These are phyloP conservation scores for Oryza rufipogon DNA, from an alignment of 176 grass and related monocot genomes.

Conservation along the genomic window DNA sequence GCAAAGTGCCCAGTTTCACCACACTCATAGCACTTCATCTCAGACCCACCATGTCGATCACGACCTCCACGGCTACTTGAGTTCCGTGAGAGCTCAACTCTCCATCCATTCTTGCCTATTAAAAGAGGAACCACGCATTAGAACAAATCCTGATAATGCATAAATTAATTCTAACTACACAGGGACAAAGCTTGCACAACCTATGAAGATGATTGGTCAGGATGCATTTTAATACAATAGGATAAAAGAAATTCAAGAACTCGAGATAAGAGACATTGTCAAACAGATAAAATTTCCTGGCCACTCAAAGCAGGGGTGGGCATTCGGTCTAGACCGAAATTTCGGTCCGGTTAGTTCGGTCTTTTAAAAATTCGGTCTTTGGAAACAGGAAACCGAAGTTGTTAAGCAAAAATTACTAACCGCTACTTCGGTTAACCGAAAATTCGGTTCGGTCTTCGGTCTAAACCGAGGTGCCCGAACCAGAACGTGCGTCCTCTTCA, in stretches of 20 bases:
- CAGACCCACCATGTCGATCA: slow-evolving; percentile 69
- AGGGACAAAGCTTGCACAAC: not conserved
- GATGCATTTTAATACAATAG: not conserved
- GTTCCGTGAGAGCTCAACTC: slow-evolving; percentile 83
- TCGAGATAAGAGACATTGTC: not conserved
- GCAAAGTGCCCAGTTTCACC: slow-evolving; percentile 97
- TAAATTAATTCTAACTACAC: not conserved
- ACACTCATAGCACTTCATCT: slow-evolving; percentile 95
- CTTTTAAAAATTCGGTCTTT: too few species aligned
- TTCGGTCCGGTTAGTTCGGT: too few species aligned
- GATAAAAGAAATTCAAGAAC: not conserved
- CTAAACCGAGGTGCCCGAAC: too few species aligned
- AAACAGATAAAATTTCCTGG: not conserved
- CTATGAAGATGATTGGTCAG: not conserved
- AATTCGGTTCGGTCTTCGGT: too few species aligned
- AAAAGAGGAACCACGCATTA: slow-evolving; percentile 16
- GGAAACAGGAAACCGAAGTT: too few species aligned
- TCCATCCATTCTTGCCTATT: slow-evolving; percentile 96
- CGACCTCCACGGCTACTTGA: slow-evolving; percentile 59
- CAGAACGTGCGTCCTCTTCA: too few species aligned
- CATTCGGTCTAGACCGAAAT: too few species aligned
- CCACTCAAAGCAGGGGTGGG: not conserved
- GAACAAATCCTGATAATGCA: not conserved
- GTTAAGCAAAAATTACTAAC: too few species aligned
- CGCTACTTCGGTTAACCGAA: too few species aligned